phyloP scores from a whole-genome alignment of 2,329 filamentous ascomycete species.

The Colletotrichum sp. region DNA sequence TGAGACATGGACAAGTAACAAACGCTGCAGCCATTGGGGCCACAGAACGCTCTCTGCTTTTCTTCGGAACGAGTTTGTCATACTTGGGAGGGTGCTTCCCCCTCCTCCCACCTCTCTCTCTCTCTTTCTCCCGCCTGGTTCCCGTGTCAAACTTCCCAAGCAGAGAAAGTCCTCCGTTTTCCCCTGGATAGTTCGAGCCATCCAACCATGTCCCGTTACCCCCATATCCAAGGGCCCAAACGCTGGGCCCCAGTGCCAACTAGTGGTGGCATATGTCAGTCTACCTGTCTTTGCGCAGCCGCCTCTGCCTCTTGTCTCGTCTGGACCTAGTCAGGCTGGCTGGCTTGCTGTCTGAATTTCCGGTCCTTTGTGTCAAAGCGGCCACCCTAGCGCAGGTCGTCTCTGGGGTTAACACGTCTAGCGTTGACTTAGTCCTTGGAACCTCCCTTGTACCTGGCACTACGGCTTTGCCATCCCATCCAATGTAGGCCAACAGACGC shows the following conservation, averaged over 20 bases:
- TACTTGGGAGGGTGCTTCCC: neutral
- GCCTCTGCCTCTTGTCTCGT: neutral
- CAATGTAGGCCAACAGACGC: neutral
- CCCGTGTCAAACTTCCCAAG: neutral
- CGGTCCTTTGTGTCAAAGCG: slow-evolving; percentile 17
- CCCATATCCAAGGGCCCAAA: neutral
- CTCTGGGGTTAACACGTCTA: neutral
- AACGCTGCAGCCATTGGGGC: neutral
- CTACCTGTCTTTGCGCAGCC: neutral
- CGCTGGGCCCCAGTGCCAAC: neutral
- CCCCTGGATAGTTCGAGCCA: slow-evolving; percentile 2
- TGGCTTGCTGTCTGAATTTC: neutral
- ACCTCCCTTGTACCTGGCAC: slow-evolving; percentile 13
- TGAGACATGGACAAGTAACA: neutral
- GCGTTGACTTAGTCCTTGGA: neutral
- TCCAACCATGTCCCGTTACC: neutral
- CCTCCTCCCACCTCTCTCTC: neutral
- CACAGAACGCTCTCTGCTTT: neutral
- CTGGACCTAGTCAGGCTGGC: neutral
- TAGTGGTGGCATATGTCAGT: slow-evolving; percentile 13
- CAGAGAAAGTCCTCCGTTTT: neutral
- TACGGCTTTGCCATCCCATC: neutral
- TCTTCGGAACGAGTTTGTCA: neutral
- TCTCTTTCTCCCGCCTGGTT: neutral
- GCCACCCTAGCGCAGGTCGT: neutral